Evolutionary conservation across 768 basidiomycete species (phyloP).

Genomic region (Suillus subluteus): DNA sequence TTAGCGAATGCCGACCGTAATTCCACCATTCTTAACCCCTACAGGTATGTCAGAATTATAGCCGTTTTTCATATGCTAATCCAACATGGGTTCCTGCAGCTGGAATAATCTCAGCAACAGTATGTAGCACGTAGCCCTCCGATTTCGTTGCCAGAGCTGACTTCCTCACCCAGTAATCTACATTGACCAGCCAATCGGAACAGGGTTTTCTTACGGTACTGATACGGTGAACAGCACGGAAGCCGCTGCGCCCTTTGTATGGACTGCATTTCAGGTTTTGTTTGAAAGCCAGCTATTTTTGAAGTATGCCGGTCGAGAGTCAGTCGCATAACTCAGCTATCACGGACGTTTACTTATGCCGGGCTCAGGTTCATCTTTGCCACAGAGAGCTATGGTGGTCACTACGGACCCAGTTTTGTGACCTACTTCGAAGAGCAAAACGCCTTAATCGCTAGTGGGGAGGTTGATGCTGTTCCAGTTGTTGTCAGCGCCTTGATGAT

Average conservation of each 20-base stretch:
- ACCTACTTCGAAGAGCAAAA: too few relatives aligned
- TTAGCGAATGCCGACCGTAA: conserved; percentile 55
- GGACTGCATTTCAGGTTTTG: conserved; percentile 66
- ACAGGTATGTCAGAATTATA: conserved; percentile 43
- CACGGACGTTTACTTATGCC: not conserved
- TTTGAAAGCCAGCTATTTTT: conserved; percentile 60
- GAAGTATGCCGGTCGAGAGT: conserved; percentile 58
- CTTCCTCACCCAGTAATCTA: conserved; percentile 54
- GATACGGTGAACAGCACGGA: conserved; percentile 55
- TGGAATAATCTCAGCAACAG: conserved; percentile 75
- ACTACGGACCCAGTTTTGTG: too few relatives aligned
- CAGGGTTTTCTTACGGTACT: conserved; percentile 64
- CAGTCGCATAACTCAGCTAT: conserved; percentile 20
- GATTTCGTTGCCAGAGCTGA: conserved; percentile 2
- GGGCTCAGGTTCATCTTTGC: conserved; percentile 57
- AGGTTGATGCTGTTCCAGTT: conserved; percentile 52
- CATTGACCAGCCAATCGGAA: conserved; percentile 70
- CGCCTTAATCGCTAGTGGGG: conserved; percentile 44
- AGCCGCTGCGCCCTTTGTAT: conserved; percentile 61
- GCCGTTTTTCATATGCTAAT: conserved; percentile 1
- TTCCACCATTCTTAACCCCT: conserved; percentile 62
- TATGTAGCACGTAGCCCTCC: conserved; percentile 31
- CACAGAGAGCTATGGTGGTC: conserved; percentile 49
- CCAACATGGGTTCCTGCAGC: conserved; percentile 32
- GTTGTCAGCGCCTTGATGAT: conserved; percentile 65